A percentile compares a stretch with the other conserved stretches of the same genome.
Evolutionary conservation across 495 filamentous ascomycete species (phyloP).

Genomic region (Tuber indicum): DNA sequence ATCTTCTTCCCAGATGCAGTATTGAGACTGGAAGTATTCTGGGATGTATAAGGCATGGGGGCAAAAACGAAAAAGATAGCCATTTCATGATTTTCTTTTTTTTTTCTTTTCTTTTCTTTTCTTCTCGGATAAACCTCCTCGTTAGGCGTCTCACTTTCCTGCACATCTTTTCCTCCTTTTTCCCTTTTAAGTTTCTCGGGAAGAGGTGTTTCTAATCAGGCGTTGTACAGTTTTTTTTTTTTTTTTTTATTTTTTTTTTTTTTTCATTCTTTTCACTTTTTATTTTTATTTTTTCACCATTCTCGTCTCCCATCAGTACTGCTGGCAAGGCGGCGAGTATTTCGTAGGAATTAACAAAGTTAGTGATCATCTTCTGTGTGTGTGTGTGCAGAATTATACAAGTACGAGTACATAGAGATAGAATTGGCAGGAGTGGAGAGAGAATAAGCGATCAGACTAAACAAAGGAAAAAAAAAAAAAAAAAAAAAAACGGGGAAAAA

Average conservation of each 20-base stretch:
- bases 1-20: slow-evolving; percentile 39
- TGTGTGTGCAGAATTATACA: neutral
- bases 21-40: slow-evolving; percentile 38
- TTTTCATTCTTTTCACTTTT: neutral
- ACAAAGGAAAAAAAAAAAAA: neutral
- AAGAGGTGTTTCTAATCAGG: neutral
- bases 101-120: neutral
- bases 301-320: neutral
- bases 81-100: neutral
- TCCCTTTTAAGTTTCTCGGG: neutral
- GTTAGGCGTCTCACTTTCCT: neutral
- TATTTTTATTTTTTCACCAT: neutral
- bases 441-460: neutral
- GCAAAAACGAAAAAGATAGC: neutral
- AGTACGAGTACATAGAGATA: neutral
- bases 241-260: neutral
- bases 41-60: slow-evolving; percentile 23
- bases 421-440: neutral
- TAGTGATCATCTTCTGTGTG: neutral
- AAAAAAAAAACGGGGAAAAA: neutral
- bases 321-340: neutral
- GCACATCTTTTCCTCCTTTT: neutral
- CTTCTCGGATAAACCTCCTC: neutral
- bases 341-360: neutral
- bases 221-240: neutral